Conservation (phyloP, 441 rosid genomes). For the Sinapis alba region DNA sequence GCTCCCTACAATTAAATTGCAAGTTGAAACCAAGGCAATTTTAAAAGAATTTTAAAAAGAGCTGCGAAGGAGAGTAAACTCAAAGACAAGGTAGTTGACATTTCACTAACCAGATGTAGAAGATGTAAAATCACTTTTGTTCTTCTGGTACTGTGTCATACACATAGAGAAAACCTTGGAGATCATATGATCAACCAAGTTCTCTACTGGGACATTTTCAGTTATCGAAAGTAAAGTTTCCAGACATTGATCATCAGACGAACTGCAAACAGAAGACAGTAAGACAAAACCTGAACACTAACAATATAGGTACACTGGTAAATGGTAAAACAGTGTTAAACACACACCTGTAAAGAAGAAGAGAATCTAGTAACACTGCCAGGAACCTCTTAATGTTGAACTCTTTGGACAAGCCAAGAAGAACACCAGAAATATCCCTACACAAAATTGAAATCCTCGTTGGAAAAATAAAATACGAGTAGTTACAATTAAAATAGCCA, state of each 20-base stretch:
- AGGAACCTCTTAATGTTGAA: slow-evolving; percentile 82
- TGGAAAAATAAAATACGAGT: slow-evolving; percentile 1
- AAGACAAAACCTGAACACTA: slow-evolving; percentile 30
- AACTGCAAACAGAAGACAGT: slow-evolving; percentile 57
- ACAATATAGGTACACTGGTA: slow-evolving; percentile 13
- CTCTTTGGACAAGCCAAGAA: slow-evolving; percentile 70
- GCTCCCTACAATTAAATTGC: slow-evolving; percentile 53
- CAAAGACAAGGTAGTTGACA: neutral
- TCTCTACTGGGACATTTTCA: slow-evolving; percentile 64
- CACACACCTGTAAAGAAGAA: slow-evolving; percentile 71
- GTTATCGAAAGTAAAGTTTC: slow-evolving; percentile 61
- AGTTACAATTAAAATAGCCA: neutral
- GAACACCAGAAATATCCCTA: slow-evolving; percentile 74
- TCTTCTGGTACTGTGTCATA: slow-evolving; percentile 60
- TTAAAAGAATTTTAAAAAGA: neutral
- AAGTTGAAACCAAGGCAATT: slow-evolving; percentile 12
- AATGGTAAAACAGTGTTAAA: slow-evolving; percentile 19
- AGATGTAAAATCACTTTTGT: slow-evolving; percentile 41
- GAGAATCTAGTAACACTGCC: slow-evolving; percentile 62
- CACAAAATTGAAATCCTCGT: slow-evolving; percentile 32
- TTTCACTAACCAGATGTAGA: slow-evolving; percentile 61
- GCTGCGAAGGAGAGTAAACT: neutral
- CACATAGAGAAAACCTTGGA: slow-evolving; percentile 68
- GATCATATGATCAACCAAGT: slow-evolving; percentile 58
- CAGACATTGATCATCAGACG: slow-evolving; percentile 58